Evolutionary conservation across 23 red algal genomes (phyloP).

Genomic region (Gracilariopsis chorda): DNA sequence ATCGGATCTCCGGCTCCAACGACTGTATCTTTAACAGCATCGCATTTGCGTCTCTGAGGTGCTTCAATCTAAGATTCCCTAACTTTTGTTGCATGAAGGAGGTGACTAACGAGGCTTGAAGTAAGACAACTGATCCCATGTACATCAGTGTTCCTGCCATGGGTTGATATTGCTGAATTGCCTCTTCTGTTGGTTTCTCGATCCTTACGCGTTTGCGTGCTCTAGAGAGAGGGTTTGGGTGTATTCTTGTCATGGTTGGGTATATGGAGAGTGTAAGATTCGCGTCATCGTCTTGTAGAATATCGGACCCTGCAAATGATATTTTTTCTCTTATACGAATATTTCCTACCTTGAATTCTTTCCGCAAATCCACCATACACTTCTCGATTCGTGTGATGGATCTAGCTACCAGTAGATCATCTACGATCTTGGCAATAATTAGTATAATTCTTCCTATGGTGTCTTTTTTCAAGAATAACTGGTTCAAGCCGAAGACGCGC

Average conservation of each 20-base stretch:
- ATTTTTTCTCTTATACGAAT: background rate
- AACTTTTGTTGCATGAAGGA: constrained; percentile 22
- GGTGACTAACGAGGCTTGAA: background rate
- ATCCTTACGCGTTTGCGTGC: background rate
- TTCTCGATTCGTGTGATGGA: background rate
- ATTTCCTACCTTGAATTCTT: background rate
- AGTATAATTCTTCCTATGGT: background rate
- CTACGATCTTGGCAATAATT: background rate
- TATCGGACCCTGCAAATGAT: background rate
- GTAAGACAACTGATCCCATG: background rate
- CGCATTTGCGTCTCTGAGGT: constrained; percentile 19
- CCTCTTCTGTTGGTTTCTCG: background rate
- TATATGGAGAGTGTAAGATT: no score
- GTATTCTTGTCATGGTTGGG: background rate
- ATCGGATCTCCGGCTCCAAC: background rate
- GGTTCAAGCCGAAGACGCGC: background rate
- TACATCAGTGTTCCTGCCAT: constrained; percentile 31
- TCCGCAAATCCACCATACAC: background rate
- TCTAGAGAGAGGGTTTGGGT: background rate
- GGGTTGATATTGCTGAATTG: background rate
- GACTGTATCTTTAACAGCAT: background rate
- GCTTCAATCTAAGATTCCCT: background rate
- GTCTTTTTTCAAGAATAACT: background rate
- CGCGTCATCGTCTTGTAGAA: background rate
- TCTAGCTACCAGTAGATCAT: constrained; percentile 19